A percentile compares a stretch with the other conserved stretches of the same genome.
phyloP scores from a whole-genome alignment of 176 grass and related monocot species.

The Musa itinerans region DNA sequence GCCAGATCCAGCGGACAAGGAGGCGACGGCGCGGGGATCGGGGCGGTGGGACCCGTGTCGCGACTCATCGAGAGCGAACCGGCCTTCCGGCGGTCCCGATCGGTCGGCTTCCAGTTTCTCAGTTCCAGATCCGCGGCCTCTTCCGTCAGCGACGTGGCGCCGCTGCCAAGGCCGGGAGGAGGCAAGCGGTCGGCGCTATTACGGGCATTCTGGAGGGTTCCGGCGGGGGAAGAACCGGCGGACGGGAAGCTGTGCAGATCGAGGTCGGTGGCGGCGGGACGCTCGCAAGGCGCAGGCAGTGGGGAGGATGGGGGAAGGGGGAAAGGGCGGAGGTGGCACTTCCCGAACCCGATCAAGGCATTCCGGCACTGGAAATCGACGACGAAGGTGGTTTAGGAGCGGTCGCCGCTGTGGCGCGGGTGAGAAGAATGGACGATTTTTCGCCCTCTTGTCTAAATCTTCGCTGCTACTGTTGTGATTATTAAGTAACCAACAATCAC shows the following conservation, averaged over 20 bases:
- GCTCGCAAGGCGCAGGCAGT: neutral
- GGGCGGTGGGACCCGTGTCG: conserved; percentile 15
- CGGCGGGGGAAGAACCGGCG: neutral
- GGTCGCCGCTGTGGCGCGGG: conserved; percentile 21
- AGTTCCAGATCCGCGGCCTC: conserved; percentile 11
- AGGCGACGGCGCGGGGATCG: conserved; percentile 41
- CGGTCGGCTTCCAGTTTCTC: conserved; percentile 31
- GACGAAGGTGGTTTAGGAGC: conserved; percentile 26
- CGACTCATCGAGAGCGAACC: conserved; percentile 31
- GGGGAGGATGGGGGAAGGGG: conserved; percentile 17
- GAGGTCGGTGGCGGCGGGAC: conserved; percentile 40
- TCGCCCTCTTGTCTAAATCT: too few species aligned
- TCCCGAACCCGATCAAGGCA: conserved; percentile 64
- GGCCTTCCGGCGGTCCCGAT: conserved; percentile 40
- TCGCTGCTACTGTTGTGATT: too few species aligned
- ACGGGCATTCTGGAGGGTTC: conserved; percentile 16
- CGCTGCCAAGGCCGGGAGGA: neutral
- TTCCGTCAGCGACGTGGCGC: neutral
- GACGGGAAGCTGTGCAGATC: conserved; percentile 43
- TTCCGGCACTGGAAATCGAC: conserved; percentile 60
- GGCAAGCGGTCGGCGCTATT: conserved; percentile 38
- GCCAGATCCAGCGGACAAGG: conserved; percentile 28
- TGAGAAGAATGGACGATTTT: neutral
- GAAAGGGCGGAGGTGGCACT: conserved; percentile 58
- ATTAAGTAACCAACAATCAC: too few species aligned